Evolutionary conservation across 2,329 filamentous ascomycete species (phyloP).

Genomic region (Escovopsis weberi): DNA sequence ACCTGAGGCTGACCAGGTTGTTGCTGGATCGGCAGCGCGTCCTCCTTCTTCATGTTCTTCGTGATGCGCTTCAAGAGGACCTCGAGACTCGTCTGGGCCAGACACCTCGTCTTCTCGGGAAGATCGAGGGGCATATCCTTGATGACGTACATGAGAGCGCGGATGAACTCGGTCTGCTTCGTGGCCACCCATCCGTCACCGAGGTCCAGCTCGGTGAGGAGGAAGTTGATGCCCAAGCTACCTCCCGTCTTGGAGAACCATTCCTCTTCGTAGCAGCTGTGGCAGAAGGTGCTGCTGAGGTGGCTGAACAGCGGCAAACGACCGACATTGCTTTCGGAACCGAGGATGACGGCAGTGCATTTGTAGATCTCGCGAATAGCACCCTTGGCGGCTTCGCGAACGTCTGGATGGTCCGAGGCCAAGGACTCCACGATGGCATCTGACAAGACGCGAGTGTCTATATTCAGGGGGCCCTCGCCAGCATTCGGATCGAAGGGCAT

Average conservation of each 20-base stretch:
- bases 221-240: slow-evolving; percentile 73
- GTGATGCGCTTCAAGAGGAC: slow-evolving; percentile 66
- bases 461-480: slow-evolving; percentile 73
- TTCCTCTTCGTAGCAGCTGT: slow-evolving; percentile 92
- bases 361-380: slow-evolving; percentile 68
- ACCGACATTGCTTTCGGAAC: slow-evolving; percentile 54
- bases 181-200: slow-evolving; percentile 70
- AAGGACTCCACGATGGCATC: slow-evolving; percentile 85
- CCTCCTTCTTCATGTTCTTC: slow-evolving; percentile 65
- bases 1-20: slow-evolving; percentile 29
- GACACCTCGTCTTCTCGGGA: slow-evolving; percentile 72
- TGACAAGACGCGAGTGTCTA: slow-evolving; percentile 76
- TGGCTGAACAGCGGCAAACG: slow-evolving; percentile 74
- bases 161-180: slow-evolving; percentile 75
- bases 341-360: slow-evolving; percentile 64
- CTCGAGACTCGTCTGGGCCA: slow-evolving; percentile 72
- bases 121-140: slow-evolving; percentile 96
- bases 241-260: slow-evolving; percentile 98
- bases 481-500: slow-evolving; percentile 72
- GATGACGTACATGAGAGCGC: slow-evolving; percentile 90
- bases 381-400: slow-evolving; percentile 70
- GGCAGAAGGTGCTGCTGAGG: slow-evolving; percentile 71
- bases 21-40: slow-evolving; percentile 30
- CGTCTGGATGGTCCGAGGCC: slow-evolving; percentile 65
- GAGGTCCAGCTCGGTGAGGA: slow-evolving; percentile 73